Evolutionary conservation across 2,329 filamentous ascomycete genomes (phyloP).

Genomic region (Didymella segeticola): DNA sequence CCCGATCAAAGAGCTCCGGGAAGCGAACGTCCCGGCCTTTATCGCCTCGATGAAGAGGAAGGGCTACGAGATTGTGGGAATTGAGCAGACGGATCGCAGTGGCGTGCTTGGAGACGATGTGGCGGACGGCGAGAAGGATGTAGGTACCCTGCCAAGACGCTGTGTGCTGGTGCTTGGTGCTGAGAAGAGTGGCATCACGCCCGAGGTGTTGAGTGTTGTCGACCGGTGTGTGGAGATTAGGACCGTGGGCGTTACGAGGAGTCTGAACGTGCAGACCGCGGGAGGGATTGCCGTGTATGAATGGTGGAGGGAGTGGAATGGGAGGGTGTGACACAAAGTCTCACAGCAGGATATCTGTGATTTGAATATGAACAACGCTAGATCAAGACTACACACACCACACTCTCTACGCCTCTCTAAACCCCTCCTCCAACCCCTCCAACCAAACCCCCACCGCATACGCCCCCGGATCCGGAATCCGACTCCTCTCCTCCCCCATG

Average conservation of each 20-base stretch:
- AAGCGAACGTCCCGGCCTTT: constrained; percentile 44
- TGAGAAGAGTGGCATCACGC: constrained; percentile 60
- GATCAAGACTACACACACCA: too few species aligned
- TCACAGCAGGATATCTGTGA: not conserved
- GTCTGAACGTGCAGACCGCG: constrained; percentile 63
- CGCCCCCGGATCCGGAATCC: constrained; percentile 71
- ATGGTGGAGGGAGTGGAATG: constrained; percentile 55
- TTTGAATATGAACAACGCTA: too few species aligned
- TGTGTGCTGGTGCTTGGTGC: constrained; percentile 58
- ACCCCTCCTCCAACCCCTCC: constrained; percentile 59
- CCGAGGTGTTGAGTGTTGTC: constrained; percentile 55
- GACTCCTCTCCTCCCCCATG: constrained; percentile 58
- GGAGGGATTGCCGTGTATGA: constrained; percentile 60
- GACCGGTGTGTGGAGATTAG: constrained; percentile 61
- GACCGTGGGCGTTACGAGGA: constrained; percentile 60
- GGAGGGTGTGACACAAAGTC: constrained; percentile 7
- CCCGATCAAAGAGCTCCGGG: constrained; percentile 51
- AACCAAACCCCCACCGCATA: constrained; percentile 84
- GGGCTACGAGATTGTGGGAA: constrained; percentile 59
- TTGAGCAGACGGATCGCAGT: constrained; percentile 62
- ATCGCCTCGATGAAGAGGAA: constrained; percentile 52
- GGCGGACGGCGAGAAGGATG: constrained; percentile 18
- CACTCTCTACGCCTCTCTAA: not conserved
- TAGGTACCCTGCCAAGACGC: constrained; percentile 45
- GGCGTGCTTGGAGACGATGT: constrained; percentile 50